Conservation (phyloP, 352 stramenopile species). For the Phytophthora meadii region DNA sequence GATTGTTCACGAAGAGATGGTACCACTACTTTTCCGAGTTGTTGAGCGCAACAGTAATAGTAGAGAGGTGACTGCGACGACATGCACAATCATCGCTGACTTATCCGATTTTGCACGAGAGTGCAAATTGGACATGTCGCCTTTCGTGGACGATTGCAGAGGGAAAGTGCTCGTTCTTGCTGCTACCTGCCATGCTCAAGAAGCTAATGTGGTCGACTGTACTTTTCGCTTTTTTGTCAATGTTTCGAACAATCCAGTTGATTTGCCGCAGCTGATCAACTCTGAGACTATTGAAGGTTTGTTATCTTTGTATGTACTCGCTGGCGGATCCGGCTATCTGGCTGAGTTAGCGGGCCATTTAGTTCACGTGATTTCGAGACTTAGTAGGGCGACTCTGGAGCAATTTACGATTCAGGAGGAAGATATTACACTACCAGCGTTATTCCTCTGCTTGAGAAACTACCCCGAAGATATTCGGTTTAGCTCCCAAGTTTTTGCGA, state of each 20-base stretch:
- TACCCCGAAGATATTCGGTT: conserved; percentile 55
- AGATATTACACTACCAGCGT: conserved; percentile 57
- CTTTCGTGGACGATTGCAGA: conserved; percentile 54
- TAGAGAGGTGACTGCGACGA: conserved; percentile 49
- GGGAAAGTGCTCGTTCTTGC: conserved; percentile 53
- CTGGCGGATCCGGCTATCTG: conserved; percentile 35
- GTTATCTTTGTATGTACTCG: conserved; percentile 59
- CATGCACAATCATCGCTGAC: conserved; percentile 76
- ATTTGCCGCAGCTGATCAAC: conserved; percentile 61
- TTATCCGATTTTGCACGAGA: conserved; percentile 66
- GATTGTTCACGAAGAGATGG: conserved; percentile 63
- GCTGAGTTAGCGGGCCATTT: conserved; percentile 45
- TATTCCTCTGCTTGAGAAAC: conserved; percentile 73
- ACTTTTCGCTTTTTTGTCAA: conserved; percentile 72
- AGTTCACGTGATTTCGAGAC: conserved; percentile 50
- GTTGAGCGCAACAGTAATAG: conserved; percentile 66
- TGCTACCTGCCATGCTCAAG: conserved; percentile 40
- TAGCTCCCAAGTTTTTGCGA: conserved; percentile 61
- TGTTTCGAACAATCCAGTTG: conserved; percentile 52
- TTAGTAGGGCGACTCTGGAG: conserved; percentile 54
- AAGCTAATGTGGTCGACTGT: conserved; percentile 37
- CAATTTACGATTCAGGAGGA: conserved; percentile 51
- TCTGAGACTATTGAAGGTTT: conserved; percentile 63
- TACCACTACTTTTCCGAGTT: conserved; percentile 54
- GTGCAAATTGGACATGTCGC: conserved; percentile 63